Evolutionary conservation across 768 basidiomycete genomes (phyloP).

Genomic region (Suillus subluteus): DNA sequence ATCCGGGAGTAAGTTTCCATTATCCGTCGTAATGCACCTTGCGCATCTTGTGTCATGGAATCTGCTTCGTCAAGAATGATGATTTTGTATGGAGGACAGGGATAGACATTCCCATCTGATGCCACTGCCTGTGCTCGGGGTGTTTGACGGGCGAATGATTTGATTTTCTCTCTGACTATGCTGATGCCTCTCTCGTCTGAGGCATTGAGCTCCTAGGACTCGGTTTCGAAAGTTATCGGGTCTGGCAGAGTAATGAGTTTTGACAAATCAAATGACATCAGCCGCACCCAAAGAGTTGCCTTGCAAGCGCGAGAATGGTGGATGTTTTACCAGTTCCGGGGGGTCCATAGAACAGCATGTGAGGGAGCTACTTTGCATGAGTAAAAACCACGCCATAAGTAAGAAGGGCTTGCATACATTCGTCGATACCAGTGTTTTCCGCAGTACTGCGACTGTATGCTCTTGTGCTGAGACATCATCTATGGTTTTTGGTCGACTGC

Average conservation of each 20-base stretch:
- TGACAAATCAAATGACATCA: slow-evolving; percentile 1
- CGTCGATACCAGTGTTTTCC: slow-evolving; percentile 87
- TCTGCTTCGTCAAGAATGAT: slow-evolving; percentile 99
- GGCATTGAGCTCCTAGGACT: slow-evolving; percentile 96
- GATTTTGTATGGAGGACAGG: slow-evolving; percentile 98
- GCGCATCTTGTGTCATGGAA: slow-evolving; percentile 99
- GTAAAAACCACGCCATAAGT: not conserved
- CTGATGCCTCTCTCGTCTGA: slow-evolving; percentile 98
- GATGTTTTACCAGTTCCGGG: slow-evolving; percentile 99
- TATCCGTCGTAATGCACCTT: slow-evolving; percentile 94
- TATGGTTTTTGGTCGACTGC: slow-evolving; percentile 94
- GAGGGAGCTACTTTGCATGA: slow-evolving; percentile 72
- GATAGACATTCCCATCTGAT: slow-evolving; percentile 85
- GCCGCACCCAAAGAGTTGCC: slow-evolving; percentile 91
- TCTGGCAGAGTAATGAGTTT: slow-evolving; percentile 42
- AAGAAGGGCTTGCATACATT: slow-evolving; percentile 61
- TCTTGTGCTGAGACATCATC: slow-evolving; percentile 98
- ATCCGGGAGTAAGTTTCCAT: slow-evolving; percentile 99
- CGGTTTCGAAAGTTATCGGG: slow-evolving; percentile 93
- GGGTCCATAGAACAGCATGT: slow-evolving; percentile 99
- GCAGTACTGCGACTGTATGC: slow-evolving; percentile 90
- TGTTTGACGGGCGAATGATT: slow-evolving; percentile 93
- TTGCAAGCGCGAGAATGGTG: slow-evolving; percentile 90
- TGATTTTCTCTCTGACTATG: slow-evolving; percentile 98
- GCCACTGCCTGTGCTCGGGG: slow-evolving; percentile 75